Evolutionary conservation across 805 yeast species (phyloP), one percentile per base, ranked within the genome.

Genomic region (Pichia nakasei): DNA sequence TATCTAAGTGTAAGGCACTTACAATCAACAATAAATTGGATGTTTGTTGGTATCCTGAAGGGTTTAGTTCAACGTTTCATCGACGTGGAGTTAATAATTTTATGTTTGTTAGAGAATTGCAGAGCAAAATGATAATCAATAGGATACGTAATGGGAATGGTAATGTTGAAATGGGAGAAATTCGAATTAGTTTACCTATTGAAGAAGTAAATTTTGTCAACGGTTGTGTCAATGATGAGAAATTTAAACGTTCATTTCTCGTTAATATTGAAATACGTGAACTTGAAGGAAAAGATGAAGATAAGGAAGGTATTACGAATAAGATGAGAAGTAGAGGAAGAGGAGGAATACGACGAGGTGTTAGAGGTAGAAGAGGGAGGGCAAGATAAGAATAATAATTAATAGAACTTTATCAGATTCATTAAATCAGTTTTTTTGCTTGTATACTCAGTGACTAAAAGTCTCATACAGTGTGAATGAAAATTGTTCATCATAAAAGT

Each of bases 401-500:
- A 13, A 24, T 24, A 29, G 9, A 35, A 31, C 24, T 26, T 18
- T 42, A 50, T 70, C 75, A 70, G 75, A 69, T 62, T 70, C 75
- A 70, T 70, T 70, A 72, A 72, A 72, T 72, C 77, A 72, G 77
- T 72, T 60, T 68, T 64, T 65, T 63, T 55, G 53, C 56, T 58
- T 48, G 48, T 52, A 51, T 63, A 61, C 66, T 45, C 71, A 65
- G 55, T 44, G 63, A 57, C 42, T 47, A 41, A 29, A 48, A 49
- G 55, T 59, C 70, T 72, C 73, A 62, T 70, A 72, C 75, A 72
- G 76, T 73, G 76, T 75, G 80, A 75, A 75, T 75, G 73, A 54
- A 57, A 51, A 37, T 45, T 43, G 41, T 45, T 54, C 54, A 57
- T 58, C 63, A 58, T 52, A 49, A 48, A 35, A 35, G 20, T 29